These are phyloP conservation scores for Neopestalotiopsis sp. DNA, from an alignment of 2,329 filamentous ascomycete genomes.

Conservation along the genomic window DNA sequence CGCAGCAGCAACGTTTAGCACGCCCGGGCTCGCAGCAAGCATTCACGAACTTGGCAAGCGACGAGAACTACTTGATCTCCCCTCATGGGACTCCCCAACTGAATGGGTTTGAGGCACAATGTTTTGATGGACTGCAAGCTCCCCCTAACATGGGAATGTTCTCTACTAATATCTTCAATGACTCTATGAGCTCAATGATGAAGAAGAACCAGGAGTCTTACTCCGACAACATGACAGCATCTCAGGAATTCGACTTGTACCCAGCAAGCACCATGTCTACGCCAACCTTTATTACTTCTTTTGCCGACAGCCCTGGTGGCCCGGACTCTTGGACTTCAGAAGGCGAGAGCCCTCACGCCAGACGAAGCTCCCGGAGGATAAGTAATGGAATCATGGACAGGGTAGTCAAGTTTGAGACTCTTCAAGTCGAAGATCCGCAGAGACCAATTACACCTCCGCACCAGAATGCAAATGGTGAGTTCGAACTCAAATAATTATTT, in stretches of 20 bases:
- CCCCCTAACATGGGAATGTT: constrained; percentile 44
- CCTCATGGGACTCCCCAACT: constrained; percentile 61
- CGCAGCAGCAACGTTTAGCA: constrained; percentile 85
- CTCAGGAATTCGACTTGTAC: constrained; percentile 59
- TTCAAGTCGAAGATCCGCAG: constrained; percentile 50
- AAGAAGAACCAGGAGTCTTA: constrained; percentile 53
- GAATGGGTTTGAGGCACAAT: constrained; percentile 57
- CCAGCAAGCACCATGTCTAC: constrained; percentile 52
- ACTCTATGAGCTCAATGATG: constrained; percentile 50
- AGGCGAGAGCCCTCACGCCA: constrained; percentile 48
- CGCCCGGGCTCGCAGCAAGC: constrained; percentile 69
- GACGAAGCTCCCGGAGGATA: constrained; percentile 54
- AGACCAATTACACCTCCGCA: constrained; percentile 68
- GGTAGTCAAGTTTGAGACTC: constrained; percentile 63
- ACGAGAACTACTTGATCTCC: constrained; percentile 64
- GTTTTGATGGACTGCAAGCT: constrained; percentile 42
- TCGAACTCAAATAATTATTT: too few species aligned
- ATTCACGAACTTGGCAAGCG: constrained; percentile 41
- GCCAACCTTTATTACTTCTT: constrained; percentile 52
- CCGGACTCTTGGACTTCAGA: constrained; percentile 58
- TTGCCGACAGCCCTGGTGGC: constrained; percentile 51
- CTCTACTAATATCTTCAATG: constrained; percentile 51
- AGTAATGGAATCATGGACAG: constrained; percentile 67
- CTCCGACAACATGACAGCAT: constrained; percentile 45
- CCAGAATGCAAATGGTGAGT: constrained; percentile 65